A percentile compares a stretch with the other conserved stretches of the same genome.
These are phyloP conservation scores for Aspergillus fumigatiaffinis DNA, from an alignment of 2,329 filamentous ascomycete genomes.

Conservation along the genomic window DNA sequence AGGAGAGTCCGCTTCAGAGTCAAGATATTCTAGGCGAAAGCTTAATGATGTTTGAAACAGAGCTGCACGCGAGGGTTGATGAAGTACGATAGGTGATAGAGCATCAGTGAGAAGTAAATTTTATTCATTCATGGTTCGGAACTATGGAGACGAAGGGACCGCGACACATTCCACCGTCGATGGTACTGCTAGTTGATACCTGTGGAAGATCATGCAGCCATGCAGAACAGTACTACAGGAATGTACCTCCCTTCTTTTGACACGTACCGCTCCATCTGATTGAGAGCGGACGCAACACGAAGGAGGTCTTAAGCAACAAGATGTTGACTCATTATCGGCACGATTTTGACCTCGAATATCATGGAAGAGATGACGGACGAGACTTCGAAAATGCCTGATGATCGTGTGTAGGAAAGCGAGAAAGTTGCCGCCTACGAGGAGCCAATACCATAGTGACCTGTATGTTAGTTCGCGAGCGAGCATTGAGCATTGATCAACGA, in stretches of 20 bases:
- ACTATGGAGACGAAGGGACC: not conserved
- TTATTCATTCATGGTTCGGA: not conserved
- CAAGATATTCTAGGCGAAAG: not conserved
- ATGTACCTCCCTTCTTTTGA: constrained; percentile 45
- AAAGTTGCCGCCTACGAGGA: not conserved
- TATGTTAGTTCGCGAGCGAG: constrained; percentile 4
- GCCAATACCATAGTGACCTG: not conserved
- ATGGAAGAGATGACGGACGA: constrained; percentile 38
- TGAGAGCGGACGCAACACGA: constrained; percentile 42
- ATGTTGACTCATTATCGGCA: constrained; percentile 37
- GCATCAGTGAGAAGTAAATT: not conserved
- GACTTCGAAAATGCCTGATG: constrained; percentile 43
- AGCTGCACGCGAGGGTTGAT: not conserved
- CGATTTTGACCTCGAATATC: constrained; percentile 45
- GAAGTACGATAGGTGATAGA: not conserved
- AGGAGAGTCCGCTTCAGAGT: not conserved
- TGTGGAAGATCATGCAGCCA: not conserved
- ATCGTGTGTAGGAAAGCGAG: not conserved
- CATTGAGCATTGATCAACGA: not conserved
- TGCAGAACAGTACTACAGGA: constrained; percentile 2
- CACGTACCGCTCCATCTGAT: constrained; percentile 37
- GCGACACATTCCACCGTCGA: not conserved
- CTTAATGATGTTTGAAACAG: not conserved
- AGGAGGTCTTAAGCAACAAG: constrained; percentile 28
- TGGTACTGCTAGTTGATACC: not conserved